These are phyloP conservation scores for Ustulina deusta DNA, from an alignment of 2,329 filamentous ascomycete species.

Conservation along the genomic window DNA sequence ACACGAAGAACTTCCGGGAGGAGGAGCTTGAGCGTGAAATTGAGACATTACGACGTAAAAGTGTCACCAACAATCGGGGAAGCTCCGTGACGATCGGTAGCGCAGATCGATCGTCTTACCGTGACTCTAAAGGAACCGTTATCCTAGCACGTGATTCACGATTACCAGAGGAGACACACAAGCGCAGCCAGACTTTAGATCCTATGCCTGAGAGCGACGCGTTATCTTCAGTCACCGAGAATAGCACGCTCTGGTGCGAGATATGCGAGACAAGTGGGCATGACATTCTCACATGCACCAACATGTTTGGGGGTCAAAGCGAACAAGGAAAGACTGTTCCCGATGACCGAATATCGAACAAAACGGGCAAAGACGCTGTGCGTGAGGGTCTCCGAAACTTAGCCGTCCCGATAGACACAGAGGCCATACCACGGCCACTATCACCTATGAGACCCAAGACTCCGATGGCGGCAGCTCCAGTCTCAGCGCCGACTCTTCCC, in stretches of 20 bases:
- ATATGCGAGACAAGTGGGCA: conserved; percentile 94
- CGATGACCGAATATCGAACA: conserved; percentile 39
- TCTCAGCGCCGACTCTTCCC: conserved; percentile 62
- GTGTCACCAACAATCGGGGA: conserved; percentile 59
- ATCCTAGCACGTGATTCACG: conserved; percentile 66
- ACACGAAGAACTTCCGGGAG: conserved; percentile 79
- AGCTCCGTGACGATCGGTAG: conserved; percentile 64
- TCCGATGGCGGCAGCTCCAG: conserved; percentile 55
- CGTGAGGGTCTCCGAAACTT: conserved; percentile 57
- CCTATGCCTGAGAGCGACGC: conserved; percentile 78
- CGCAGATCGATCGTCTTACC: conserved; percentile 67
- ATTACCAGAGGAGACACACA: conserved; percentile 61
- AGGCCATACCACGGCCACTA: conserved; percentile 66
- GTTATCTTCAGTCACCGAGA: conserved; percentile 78
- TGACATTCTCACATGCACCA: conserved; percentile 93
- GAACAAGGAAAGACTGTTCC: conserved; percentile 43
- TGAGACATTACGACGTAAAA: conserved; percentile 69
- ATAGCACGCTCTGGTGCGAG: conserved; percentile 87
- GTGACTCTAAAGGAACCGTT: conserved; percentile 76
- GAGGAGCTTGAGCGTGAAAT: conserved; percentile 89
- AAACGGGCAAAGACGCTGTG: conserved; percentile 54
- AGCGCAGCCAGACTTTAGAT: conserved; percentile 69
- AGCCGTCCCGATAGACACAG: conserved; percentile 56
- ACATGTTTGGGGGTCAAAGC: conserved; percentile 75
- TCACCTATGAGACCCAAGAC: conserved; percentile 64